Evolutionary conservation across 169 alveolate species (phyloP), one percentile per base, ranked within the genome.

Genomic region (Eimeria acervulina): DNA sequence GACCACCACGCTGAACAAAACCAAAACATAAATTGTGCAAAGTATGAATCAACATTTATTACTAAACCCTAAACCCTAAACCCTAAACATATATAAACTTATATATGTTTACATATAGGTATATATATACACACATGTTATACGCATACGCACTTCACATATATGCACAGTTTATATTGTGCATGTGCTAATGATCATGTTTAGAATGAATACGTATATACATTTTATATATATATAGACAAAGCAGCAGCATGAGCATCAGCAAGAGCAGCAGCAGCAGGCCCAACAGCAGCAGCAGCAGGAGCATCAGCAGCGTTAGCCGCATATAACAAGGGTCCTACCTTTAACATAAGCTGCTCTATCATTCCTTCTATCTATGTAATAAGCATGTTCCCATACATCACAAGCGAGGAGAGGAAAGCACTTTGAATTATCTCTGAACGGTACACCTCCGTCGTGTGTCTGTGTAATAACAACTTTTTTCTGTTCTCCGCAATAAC

Each of bases 361-460:
- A 72, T 95, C 98, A 97, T 98, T 97, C 80, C 97, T 93, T 96
- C 98, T 97, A 96, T 99, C 99, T 55, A 98, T 92, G 96, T 98
- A 98, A 96, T 98, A 99, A 72, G 99, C 99, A 81, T 99, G 99
- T 96, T 98, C 99, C 99, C 99, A 99, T 26, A 98, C 98, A 97
- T 99, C 99, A 87, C 98, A 97, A 51, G 98, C 97, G 87, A 98
- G 95, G 42, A 98, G 96, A 17, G 99, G 98, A 38, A 89, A 97
- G 98, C 72, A 96, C 84, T 91, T 96, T 66, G 89, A 66, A 52
- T 38, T 2, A n/a, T 91, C 95, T 15, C 90, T 91, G 8, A 91
- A 31, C 8, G 97, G 97, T 31, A 44, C 81, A 23, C 78, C 95
- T 12, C 96, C 97, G 40, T 96, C 96, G 76, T 95, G 96, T 6